A percentile compares a stretch with the other conserved stretches of the same genome.
These are phyloP conservation scores for Tricladium varicosporioides DNA, from an alignment of 2,329 filamentous ascomycete genomes.

Conservation along the genomic window DNA sequence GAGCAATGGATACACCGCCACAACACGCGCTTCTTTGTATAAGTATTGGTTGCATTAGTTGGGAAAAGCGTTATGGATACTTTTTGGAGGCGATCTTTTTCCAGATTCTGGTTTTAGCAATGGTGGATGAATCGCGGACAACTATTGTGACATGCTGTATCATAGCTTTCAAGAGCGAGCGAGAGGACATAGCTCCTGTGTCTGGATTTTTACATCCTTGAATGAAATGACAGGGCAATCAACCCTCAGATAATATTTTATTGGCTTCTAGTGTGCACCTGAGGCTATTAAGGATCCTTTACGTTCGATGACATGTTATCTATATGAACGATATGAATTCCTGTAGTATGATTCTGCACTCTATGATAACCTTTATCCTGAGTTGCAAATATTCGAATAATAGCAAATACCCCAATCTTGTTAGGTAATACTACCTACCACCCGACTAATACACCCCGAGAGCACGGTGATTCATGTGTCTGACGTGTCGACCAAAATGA, in stretches of 20 bases:
- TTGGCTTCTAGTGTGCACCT: no score
- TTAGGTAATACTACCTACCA: no score
- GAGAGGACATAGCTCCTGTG: not conserved
- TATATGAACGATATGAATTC: no score
- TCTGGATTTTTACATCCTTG: not conserved
- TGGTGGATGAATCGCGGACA: constrained; percentile 24
- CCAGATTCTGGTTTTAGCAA: not conserved
- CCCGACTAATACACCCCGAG: no score
- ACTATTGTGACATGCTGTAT: not conserved
- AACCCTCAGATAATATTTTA: not conserved
- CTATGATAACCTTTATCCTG: no score
- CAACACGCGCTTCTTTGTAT: constrained; percentile 24
- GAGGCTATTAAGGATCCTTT: no score
- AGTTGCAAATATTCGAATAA: no score
- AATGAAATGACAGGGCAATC: not conserved
- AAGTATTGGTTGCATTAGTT: constrained; percentile 32
- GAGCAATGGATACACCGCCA: constrained; percentile 19
- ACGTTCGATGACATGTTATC: no score
- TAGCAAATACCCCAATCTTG: no score
- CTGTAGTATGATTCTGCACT: no score
- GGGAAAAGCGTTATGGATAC: constrained; percentile 29
- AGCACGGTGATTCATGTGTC: no score
- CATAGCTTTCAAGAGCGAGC: not conserved
- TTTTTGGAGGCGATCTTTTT: constrained; percentile 16
- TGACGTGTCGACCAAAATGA: no score